These are phyloP conservation scores for Oryza meyeriana DNA, from an alignment of 176 grass and related monocot species.

Conservation along the genomic window DNA sequence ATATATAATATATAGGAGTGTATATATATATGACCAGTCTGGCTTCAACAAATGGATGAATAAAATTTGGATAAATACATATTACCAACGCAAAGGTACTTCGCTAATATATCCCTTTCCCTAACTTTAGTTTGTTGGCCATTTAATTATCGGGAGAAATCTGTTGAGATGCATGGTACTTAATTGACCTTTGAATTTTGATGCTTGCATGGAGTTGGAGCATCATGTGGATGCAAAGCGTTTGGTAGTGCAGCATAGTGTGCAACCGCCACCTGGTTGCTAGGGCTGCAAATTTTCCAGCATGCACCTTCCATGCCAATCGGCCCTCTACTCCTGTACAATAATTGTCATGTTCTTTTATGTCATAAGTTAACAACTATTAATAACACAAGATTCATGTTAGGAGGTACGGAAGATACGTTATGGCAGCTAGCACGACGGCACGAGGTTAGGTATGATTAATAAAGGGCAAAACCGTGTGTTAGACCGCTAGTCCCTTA, in stretches of 20 bases:
- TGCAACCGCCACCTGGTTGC: neutral
- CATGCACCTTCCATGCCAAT: conserved; percentile 8
- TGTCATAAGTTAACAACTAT: neutral
- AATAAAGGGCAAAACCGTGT: too few species aligned
- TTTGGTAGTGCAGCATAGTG: conserved; percentile 12
- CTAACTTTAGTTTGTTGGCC: conserved; percentile 30
- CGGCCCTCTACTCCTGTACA: neutral
- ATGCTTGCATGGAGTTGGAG: neutral
- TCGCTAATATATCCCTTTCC: conserved; percentile 32
- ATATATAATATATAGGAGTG: neutral
- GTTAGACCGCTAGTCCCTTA: too few species aligned
- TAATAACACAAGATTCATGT: neutral
- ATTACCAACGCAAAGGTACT: conserved; percentile 23
- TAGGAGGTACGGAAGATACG: neutral
- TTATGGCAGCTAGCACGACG: neutral
- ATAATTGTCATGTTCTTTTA: neutral
- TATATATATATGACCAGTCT: neutral
- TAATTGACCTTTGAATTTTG: neutral
- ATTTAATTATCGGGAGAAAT: conserved; percentile 8
- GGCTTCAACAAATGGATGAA: neutral
- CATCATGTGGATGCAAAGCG: conserved; percentile 10
- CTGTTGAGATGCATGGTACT: conserved; percentile 4
- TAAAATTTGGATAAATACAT: neutral
- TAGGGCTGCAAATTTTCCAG: neutral
- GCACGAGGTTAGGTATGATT: too few species aligned